phyloP scores from a whole-genome alignment of 2,329 filamentous ascomycete species.

The Arthrobotrys iridis region DNA sequence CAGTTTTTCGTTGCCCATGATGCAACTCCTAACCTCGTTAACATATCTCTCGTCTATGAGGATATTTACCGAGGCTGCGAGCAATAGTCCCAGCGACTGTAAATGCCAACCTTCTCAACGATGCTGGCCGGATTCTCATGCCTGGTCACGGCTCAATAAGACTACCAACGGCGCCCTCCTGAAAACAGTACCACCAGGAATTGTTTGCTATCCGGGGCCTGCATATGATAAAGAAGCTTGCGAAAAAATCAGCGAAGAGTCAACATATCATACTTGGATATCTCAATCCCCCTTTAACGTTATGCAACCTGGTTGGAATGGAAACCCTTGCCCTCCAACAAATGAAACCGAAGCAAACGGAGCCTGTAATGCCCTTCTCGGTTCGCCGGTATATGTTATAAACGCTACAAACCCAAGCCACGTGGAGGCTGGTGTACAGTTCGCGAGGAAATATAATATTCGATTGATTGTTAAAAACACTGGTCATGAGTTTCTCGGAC shows the following conservation, averaged over 20 bases:
- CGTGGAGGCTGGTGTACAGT: conserved; percentile 62
- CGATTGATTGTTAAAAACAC: conserved; percentile 61
- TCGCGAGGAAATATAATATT: conserved; percentile 60
- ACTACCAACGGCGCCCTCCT: conserved; percentile 61
- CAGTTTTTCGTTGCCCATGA: conserved; percentile 2
- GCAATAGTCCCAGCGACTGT: conserved; percentile 14
- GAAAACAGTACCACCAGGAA: conserved; percentile 59
- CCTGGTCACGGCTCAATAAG: conserved; percentile 61
- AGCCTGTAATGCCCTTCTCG: conserved; percentile 52
- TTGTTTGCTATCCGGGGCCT: conserved; percentile 59
- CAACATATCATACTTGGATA: conserved; percentile 60
- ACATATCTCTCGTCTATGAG: conserved; percentile 26
- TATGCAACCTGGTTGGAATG: conserved; percentile 58
- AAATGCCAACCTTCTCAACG: conserved; percentile 55
- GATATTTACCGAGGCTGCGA: conserved; percentile 35
- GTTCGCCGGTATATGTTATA: conserved; percentile 60
- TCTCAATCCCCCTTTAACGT: conserved; percentile 59
- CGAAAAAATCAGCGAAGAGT: conserved; percentile 53
- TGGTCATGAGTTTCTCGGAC: conserved; percentile 61
- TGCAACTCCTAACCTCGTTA: conserved; percentile 32
- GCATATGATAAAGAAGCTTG: conserved; percentile 55
- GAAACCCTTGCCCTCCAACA: conserved; percentile 61
- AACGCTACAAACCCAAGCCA: conserved; percentile 59
- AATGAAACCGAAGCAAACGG: conserved; percentile 62
- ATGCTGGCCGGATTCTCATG: conserved; percentile 60